Evolutionary conservation across 2,329 filamentous ascomycete species (phyloP).

Genomic region (Westerdykella ornata): DNA sequence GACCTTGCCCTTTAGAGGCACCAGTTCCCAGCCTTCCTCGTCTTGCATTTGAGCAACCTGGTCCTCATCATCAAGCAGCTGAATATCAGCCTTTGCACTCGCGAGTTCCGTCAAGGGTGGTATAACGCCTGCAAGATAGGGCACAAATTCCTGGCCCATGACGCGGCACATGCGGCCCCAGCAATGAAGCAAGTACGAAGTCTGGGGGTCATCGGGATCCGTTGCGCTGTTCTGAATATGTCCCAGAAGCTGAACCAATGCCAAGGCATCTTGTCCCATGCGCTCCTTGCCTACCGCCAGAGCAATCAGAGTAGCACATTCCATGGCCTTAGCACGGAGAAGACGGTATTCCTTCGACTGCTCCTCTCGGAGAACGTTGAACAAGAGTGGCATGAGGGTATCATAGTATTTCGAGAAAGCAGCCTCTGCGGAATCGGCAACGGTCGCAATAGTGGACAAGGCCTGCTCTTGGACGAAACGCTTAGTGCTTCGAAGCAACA

Average conservation of each 20-base stretch:
- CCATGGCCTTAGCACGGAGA: slow-evolving; percentile 95
- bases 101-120: slow-evolving; percentile 86
- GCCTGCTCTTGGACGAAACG: slow-evolving; percentile 97
- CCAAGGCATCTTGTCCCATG: slow-evolving; percentile 80
- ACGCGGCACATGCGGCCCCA: slow-evolving; percentile 99
- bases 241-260: slow-evolving; percentile 78
- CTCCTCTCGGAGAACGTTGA: slow-evolving; percentile 81
- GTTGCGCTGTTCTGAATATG: slow-evolving; percentile 74
- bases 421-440: slow-evolving; percentile 94
- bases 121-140: slow-evolving; percentile 89
- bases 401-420: slow-evolving; percentile 95
- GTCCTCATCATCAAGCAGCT: slow-evolving; percentile 90
- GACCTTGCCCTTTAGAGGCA: slow-evolving; percentile 94
- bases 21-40: slow-evolving; percentile 95
- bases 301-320: slow-evolving; percentile 93
- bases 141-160: slow-evolving; percentile 80
- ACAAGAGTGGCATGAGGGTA: slow-evolving; percentile 88
- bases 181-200: slow-evolving; percentile 95
- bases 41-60: slow-evolving; percentile 88
- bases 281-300: slow-evolving; percentile 90
- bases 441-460: slow-evolving; percentile 93
- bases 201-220: slow-evolving; percentile 90
- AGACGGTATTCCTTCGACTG: slow-evolving; percentile 90
- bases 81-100: slow-evolving; percentile 93
- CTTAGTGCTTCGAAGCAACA: slow-evolving; percentile 83